These are phyloP conservation scores for Brassica incana DNA, from an alignment of 345 rosid genomes.

Conservation along the genomic window DNA sequence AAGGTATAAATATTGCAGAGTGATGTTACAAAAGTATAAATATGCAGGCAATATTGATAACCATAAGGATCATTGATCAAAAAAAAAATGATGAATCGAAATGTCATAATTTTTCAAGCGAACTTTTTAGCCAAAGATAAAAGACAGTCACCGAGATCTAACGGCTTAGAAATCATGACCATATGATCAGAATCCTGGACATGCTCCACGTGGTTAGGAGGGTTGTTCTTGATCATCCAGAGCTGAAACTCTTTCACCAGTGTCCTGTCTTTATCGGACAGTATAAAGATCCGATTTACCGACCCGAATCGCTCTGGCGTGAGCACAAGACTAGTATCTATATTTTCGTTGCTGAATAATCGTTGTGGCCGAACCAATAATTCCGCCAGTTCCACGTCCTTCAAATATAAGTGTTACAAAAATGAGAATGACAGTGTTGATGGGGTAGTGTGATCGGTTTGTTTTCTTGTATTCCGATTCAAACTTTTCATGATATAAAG, in stretches of 20 bases:
- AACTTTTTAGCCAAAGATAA: conserved; percentile 39
- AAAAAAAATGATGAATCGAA: conserved; percentile 15
- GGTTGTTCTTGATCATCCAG: conserved; percentile 51
- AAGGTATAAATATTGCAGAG: not conserved
- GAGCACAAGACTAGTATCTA: conserved; percentile 41
- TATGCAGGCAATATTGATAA: conserved; percentile 5
- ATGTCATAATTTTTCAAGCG: conserved; percentile 6
- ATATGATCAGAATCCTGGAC: conserved; percentile 56
- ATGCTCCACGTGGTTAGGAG: conserved; percentile 47
- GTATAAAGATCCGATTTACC: conserved; percentile 45
- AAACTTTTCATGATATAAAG: not conserved
- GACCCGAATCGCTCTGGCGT: conserved; percentile 45
- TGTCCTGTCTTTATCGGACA: conserved; percentile 42
- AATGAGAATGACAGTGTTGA: not conserved
- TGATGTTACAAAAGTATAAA: not conserved
- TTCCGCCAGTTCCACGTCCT: conserved; percentile 57
- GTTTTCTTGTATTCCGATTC: not conserved
- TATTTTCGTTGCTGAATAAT: conserved; percentile 40
- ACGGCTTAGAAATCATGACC: conserved; percentile 53
- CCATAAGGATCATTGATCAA: conserved; percentile 2
- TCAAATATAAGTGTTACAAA: not conserved
- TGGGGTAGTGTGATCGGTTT: not conserved
- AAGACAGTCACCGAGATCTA: conserved; percentile 31
- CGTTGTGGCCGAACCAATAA: conserved; percentile 45
- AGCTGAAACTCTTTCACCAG: conserved; percentile 27